Evolutionary conservation across 2,329 filamentous ascomycete genomes (phyloP), one percentile per base, ranked within the genome.

Genomic region (Penicillium psychrosexuale): DNA sequence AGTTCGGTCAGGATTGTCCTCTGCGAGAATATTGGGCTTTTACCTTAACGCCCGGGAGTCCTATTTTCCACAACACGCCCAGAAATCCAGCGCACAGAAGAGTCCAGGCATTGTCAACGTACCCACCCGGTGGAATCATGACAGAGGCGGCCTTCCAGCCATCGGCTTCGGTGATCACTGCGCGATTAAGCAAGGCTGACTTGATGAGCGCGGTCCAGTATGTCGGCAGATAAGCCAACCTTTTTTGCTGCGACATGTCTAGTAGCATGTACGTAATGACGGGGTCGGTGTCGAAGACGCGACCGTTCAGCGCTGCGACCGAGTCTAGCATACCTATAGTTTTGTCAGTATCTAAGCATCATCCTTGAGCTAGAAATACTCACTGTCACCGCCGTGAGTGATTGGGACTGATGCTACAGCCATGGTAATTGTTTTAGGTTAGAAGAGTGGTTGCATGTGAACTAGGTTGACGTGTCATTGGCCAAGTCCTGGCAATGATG

Each of bases 261-360:
- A 65, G 47, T 2, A 66, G 51, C 62, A 65, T 65, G 43, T 66
- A 66, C 0, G 55, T 36, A 15, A 66, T 53, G 37, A 65, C 60
- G 0, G 64, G 63, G 22, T 65, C 64, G 0, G 53, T 58, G 28
- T 57, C 55, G 8, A 66, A 66, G 34, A 59, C 61, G 11, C 56
- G 60, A 4, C 63, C 60, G 19, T 65, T 63, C 9, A 66, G 22
- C 9, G 37, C 30, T 22, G 61, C 58, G n/a, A 60, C 61, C 13
- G 50, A 31, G 4, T 27, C 9, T 4, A 65, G 53, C 40, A 39
- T 12, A 47, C 46, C 34, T 65, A 58, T 61, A 30, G 8, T 47
- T 12, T n/a, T 28, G 45, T 53, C 6, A 53, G 37, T 42, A 19
- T 43, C 12, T 3, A 19, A 3, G 7, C n/a, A 19, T 28, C 5